Conservation (phyloP, 1,139 yeast species). For the Taiozyma onychis region DNA sequence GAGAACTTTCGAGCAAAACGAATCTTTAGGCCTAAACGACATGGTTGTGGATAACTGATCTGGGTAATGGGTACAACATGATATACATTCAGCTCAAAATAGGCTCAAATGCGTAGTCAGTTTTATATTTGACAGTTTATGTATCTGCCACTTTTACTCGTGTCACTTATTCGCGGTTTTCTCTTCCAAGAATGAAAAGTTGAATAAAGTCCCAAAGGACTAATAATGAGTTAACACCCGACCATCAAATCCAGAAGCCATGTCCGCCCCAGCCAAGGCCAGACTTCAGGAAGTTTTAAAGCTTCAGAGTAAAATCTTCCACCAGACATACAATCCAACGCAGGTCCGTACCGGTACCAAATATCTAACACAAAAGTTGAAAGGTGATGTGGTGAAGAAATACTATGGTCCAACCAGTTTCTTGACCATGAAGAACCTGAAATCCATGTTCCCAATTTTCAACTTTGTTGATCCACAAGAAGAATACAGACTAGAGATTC, state of each 20-base stretch:
- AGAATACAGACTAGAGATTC: slow-evolving; percentile 60
- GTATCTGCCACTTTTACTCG: background rate
- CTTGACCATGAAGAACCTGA: slow-evolving; percentile 58
- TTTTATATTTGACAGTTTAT: background rate
- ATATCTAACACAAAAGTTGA: slow-evolving; percentile 63
- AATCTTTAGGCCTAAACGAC: slow-evolving; percentile 84
- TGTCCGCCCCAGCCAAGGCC: slow-evolving; percentile 28
- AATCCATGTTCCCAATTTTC: slow-evolving; percentile 50
- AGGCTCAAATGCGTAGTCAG: too few species aligned
- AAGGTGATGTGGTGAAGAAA: slow-evolving; percentile 65
- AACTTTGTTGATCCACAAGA: slow-evolving; percentile 70
- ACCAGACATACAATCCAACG: slow-evolving; percentile 63
- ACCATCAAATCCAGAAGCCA: slow-evolving; percentile 2
- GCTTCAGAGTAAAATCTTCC: slow-evolving; percentile 56
- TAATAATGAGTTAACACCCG: background rate
- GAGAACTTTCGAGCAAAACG: slow-evolving; percentile 83
- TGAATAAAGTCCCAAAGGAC: background rate
- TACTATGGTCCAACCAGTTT: slow-evolving; percentile 72
- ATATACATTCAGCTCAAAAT: too few species aligned
- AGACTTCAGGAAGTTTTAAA: slow-evolving; percentile 52
- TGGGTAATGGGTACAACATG: background rate
- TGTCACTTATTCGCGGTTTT: background rate
- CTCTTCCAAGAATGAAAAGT: background rate
- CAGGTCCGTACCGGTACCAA: slow-evolving; percentile 71
- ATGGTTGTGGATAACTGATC: slow-evolving; percentile 40